phyloP scores from a whole-genome alignment of 1,284 basidiomycete genomes.

The Phellinidium pouzarii region DNA sequence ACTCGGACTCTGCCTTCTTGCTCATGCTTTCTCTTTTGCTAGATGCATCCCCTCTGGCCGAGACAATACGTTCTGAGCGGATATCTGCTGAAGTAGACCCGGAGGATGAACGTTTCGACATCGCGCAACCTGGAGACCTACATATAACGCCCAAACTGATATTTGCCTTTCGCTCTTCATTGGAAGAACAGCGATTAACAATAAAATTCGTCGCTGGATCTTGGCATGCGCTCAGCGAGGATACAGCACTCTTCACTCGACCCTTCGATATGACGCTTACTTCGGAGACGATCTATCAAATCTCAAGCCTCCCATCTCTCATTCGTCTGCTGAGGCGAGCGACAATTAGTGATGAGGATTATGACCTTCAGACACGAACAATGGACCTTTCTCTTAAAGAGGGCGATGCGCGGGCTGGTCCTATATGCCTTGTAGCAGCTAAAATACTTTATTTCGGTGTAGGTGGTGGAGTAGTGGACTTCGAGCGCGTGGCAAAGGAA shows the following conservation, averaged over 20 bases:
- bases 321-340: slow-evolving; percentile 37
- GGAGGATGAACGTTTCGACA: slow-evolving; percentile 24
- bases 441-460: slow-evolving; percentile 96
- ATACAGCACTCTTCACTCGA: slow-evolving; percentile 14
- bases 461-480: slow-evolving; percentile 81
- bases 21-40: neutral
- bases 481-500: slow-evolving; percentile 49
- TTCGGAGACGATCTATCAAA: slow-evolving; percentile 89
- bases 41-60: slow-evolving; percentile 49
- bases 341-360: neutral
- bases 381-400: neutral
- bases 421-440: slow-evolving; percentile 69
- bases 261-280: slow-evolving; percentile 74
- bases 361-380: neutral
- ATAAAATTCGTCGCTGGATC: slow-evolving; percentile 79
- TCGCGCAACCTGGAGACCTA: slow-evolving; percentile 43
- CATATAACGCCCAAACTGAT: slow-evolving; percentile 58
- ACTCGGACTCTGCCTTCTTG: slow-evolving; percentile 6
- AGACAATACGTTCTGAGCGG: slow-evolving; percentile 29
- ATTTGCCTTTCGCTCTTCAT: slow-evolving; percentile 53
- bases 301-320: slow-evolving; percentile 62
- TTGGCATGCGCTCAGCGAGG: slow-evolving; percentile 46
- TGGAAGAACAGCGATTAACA: slow-evolving; percentile 47
- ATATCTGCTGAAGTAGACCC: slow-evolving; percentile 26
- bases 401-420: neutral